Evolutionary conservation across 1,284 basidiomycete genomes (phyloP), one percentile per base, ranked within the genome.

Genomic region (Mycosarcoma mackinlayi): DNA sequence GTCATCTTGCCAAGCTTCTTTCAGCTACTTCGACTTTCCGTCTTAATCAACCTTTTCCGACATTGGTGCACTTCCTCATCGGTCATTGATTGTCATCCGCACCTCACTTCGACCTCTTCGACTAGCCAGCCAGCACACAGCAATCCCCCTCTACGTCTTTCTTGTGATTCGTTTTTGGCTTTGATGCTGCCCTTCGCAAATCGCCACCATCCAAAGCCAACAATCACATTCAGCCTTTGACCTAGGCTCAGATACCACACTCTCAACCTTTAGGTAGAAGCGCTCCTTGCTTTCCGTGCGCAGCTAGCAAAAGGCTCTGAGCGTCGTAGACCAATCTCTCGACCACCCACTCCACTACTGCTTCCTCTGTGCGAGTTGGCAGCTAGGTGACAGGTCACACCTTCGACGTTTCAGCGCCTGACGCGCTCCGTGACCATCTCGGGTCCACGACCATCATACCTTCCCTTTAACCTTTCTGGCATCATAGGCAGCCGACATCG

Each of bases 401-500:
- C 21, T 21, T 48, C 52, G 34, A 56, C 57, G 19, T 38, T 48
- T 46, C 31, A 51, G 57, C 63, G 52, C 63, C 37, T 23, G 37
- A 46, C 57, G 63, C 56, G 56, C 42, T 45, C 42, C 24, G 47
- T 56, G 56, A 41, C 57, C 52, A 52, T 13, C 38, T 25, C 30
- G 23, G 24, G 24, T 55, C 34, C 34, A 11, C 41, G 27, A n/a
- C 6, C 40, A 25, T 10, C 41, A 47, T 48, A 35, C 21, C 35
- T 30, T 42, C n/a, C 8, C 48, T 35, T 27, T 45, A 21, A 38
- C 16, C 9, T 21, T 23, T 7, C 31, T 13, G 28, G 35, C 16
- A 19, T 34, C 28, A 30, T 23, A 25, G 71, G 65, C 66, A 64
- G 71, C 71, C 71, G 65, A 65, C 44, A 61, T 69, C 71, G 71